phyloP scores from a whole-genome alignment of 2,329 filamentous ascomycete species.

The Colletotrichum sansevieriae region DNA sequence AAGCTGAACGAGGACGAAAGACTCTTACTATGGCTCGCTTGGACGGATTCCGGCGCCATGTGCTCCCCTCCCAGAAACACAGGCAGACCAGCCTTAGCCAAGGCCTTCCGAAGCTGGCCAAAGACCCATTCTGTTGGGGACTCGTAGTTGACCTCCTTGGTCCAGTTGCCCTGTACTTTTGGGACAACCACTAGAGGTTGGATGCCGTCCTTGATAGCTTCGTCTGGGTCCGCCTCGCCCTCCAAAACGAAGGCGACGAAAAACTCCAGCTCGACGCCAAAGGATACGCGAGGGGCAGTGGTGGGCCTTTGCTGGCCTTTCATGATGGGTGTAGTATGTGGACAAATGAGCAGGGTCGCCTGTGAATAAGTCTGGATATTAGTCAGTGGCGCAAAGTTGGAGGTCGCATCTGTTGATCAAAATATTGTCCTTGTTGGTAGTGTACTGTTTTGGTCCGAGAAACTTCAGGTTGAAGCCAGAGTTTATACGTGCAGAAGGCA shows the following conservation, averaged over 20 bases:
- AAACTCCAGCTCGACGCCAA: conserved; percentile 48
- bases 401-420: neutral
- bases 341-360: neutral
- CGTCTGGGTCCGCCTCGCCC: conserved; percentile 44
- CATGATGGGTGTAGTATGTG: neutral
- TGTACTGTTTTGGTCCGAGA: no score
- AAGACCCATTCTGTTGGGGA: neutral
- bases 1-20: conserved; percentile 25
- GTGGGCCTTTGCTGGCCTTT: conserved; percentile 7
- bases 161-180: neutral
- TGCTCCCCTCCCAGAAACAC: neutral
- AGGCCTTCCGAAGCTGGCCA: conserved; percentile 10
- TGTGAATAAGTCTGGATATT: neutral
- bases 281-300: conserved; percentile 43
- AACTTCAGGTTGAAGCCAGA: no score
- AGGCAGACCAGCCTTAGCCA: conserved; percentile 34
- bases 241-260: conserved; percentile 41
- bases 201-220: conserved; percentile 40
- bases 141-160: neutral
- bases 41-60: conserved; percentile 21
- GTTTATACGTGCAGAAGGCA: no score
- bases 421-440: no score
- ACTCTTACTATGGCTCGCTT: conserved; percentile 17
- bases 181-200: conserved; percentile 46
- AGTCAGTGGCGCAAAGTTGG: conserved; percentile 22